Conservation (phyloP, 768 basidiomycete species). For the Imleria badia region DNA sequence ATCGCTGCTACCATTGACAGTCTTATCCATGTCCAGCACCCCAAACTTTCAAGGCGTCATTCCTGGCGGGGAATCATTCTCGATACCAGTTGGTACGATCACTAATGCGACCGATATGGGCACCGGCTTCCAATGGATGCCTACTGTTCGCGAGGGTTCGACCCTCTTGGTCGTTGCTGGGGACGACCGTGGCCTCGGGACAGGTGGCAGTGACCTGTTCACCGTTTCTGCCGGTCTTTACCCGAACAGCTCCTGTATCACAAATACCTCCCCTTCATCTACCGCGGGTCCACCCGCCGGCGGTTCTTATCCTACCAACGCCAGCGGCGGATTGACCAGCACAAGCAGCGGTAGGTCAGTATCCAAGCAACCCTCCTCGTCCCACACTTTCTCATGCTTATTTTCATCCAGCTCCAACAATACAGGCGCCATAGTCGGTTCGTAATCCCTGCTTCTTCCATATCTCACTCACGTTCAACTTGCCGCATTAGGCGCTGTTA, state of each 20-base stretch:
- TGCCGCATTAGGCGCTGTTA: slow-evolving; percentile 44
- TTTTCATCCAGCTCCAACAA: slow-evolving; percentile 32
- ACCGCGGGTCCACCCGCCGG: slow-evolving; percentile 78
- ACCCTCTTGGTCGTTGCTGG: slow-evolving; percentile 66
- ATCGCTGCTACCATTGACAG: neutral
- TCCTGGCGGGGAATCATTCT: slow-evolving; percentile 76
- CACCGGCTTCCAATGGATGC: slow-evolving; percentile 69
- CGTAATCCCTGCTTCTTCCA: slow-evolving; percentile 2
- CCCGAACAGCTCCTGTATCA: slow-evolving; percentile 56
- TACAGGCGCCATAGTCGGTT: slow-evolving; percentile 53
- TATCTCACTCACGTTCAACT: slow-evolving; percentile 7
- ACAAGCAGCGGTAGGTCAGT: slow-evolving; percentile 29
- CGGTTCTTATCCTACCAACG: slow-evolving; percentile 62
- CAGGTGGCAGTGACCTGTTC: slow-evolving; percentile 61
- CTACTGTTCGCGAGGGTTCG: slow-evolving; percentile 61
- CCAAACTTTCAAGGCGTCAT: slow-evolving; percentile 71
- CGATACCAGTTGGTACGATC: slow-evolving; percentile 51
- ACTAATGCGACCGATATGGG: slow-evolving; percentile 46
- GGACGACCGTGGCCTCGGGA: slow-evolving; percentile 64
- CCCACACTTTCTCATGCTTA: neutral
- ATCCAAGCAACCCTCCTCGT: neutral
- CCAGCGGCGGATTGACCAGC: slow-evolving; percentile 35
- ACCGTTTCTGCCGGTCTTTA: slow-evolving; percentile 53
- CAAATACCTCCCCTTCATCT: slow-evolving; percentile 64
- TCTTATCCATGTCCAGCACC: slow-evolving; percentile 36